phyloP scores from a whole-genome alignment of 75 land plant genomes.

The Adiantum capillusveneris region DNA sequence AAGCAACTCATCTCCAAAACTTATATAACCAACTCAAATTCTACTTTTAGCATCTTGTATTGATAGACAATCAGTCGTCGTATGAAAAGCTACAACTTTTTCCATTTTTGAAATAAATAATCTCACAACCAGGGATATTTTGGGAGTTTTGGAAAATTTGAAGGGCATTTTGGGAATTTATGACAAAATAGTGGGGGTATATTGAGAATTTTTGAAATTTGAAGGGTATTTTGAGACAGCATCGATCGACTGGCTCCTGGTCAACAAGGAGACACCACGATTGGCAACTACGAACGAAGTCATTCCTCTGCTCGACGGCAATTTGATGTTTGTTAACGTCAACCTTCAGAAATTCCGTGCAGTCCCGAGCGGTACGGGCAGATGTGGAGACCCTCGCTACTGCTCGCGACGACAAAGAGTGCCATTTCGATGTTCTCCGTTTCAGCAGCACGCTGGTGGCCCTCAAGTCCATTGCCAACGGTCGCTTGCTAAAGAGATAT shows the following conservation, averaged over 20 bases:
- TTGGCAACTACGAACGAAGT: conserved; percentile 3
- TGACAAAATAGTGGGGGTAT: too few relatives aligned
- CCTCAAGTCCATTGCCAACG: not conserved
- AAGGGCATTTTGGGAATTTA: too few relatives aligned
- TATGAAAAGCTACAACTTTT: too few relatives aligned
- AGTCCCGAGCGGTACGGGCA: conserved; percentile 10
- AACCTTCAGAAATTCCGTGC: conserved; percentile 3
- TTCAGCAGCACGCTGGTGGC: conserved; percentile 5
- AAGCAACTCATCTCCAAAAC: too few relatives aligned
- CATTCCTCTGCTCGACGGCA: conserved; percentile 8
- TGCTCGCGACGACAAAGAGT: conserved; percentile 3
- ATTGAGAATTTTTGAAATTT: too few relatives aligned
- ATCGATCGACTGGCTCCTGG: conserved; percentile 9
- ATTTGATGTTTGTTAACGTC: conserved; percentile 1
- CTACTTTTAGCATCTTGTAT: too few relatives aligned
- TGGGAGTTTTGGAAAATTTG: too few relatives aligned
- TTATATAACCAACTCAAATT: too few relatives aligned
- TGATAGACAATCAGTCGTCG: too few relatives aligned
- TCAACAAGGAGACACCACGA: not conserved
- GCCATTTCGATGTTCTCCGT: conserved; percentile 9
- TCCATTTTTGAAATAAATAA: too few relatives aligned
- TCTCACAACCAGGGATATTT: too few relatives aligned
- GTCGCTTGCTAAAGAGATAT: conserved; percentile 6
- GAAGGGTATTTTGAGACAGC: too few relatives aligned
- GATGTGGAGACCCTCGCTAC: not conserved